Evolutionary conservation across 768 basidiomycete species (phyloP).

Genomic region (Suillus weaverae): DNA sequence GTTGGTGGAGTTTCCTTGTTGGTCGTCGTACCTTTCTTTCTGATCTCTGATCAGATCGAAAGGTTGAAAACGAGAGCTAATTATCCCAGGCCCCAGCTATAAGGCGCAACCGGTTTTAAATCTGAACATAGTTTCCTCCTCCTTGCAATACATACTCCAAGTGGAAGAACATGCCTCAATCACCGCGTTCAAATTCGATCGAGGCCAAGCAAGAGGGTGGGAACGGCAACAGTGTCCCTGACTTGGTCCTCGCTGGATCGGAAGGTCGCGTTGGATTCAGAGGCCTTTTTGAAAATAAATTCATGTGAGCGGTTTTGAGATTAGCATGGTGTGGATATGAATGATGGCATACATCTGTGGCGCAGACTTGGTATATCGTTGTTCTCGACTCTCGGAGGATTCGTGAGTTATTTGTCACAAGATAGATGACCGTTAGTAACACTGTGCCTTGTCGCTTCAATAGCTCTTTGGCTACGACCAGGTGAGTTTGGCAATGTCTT

Average conservation of each 20-base stretch:
- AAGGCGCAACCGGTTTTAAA: not conserved
- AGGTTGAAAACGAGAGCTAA: not conserved
- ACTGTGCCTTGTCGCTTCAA: not conserved
- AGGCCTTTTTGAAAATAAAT: slow-evolving; percentile 31
- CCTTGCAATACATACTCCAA: not conserved
- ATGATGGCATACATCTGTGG: slow-evolving; percentile 3
- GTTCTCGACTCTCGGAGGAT: slow-evolving; percentile 33
- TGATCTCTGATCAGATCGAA: not conserved
- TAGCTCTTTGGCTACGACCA: slow-evolving; percentile 37
- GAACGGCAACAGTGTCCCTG: not conserved
- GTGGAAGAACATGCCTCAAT: not conserved
- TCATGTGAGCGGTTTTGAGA: slow-evolving; percentile 22
- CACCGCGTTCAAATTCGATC: not conserved
- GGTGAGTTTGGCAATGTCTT: slow-evolving; percentile 12
- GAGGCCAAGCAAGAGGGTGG: not conserved
- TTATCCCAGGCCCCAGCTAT: not conserved
- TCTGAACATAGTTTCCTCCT: not conserved
- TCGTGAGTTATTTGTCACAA: slow-evolving; percentile 21
- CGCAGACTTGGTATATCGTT: slow-evolving; percentile 31
- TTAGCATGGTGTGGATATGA: not conserved
- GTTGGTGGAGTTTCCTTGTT: not conserved
- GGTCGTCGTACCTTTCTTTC: not conserved
- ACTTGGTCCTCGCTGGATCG: slow-evolving; percentile 14
- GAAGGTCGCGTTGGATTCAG: slow-evolving; percentile 30
- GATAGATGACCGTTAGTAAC: not conserved